Conservation (phyloP, 1,284 basidiomycete genomes). For the Cystobasidiaceae sp. region DNA sequence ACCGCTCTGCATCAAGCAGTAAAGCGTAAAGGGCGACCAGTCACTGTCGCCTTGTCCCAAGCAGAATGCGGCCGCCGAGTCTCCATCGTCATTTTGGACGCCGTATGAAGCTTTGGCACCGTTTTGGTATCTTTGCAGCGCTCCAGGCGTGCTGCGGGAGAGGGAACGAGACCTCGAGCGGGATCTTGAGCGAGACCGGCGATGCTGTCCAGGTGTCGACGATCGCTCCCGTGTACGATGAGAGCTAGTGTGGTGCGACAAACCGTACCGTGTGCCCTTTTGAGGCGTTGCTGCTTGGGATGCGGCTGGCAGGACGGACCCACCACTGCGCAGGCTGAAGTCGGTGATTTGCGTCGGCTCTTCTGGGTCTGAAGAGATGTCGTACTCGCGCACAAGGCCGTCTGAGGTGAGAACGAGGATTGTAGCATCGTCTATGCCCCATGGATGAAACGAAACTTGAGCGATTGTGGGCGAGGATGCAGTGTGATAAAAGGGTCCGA, state of each 20-base stretch:
- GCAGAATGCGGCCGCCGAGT: constrained; percentile 75
- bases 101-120: background rate
- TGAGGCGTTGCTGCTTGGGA: constrained; percentile 7
- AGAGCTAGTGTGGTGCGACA: constrained; percentile 25
- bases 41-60: constrained; percentile 74
- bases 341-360: constrained; percentile 74
- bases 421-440: constrained; percentile 81
- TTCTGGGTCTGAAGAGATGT: constrained; percentile 68
- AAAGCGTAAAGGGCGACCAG: constrained; percentile 87
- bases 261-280: constrained; percentile 46
- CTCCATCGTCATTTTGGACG: constrained; percentile 59
- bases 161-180: background rate
- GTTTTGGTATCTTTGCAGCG: background rate
- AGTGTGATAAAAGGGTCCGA: constrained; percentile 76
- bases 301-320: constrained; percentile 17
- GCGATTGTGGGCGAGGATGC: constrained; percentile 64
- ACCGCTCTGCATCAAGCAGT: constrained; percentile 80
- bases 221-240: background rate
- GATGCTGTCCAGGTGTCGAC: background rate
- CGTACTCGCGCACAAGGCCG: constrained; percentile 78
- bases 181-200: background rate
- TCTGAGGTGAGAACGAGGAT: constrained; percentile 86
- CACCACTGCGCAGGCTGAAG: constrained; percentile 56
- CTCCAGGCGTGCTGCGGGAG: background rate
- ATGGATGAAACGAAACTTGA: constrained; percentile 92